Conservation (phyloP, 2,329 filamentous ascomycete species). For the Didymella pinodella region DNA sequence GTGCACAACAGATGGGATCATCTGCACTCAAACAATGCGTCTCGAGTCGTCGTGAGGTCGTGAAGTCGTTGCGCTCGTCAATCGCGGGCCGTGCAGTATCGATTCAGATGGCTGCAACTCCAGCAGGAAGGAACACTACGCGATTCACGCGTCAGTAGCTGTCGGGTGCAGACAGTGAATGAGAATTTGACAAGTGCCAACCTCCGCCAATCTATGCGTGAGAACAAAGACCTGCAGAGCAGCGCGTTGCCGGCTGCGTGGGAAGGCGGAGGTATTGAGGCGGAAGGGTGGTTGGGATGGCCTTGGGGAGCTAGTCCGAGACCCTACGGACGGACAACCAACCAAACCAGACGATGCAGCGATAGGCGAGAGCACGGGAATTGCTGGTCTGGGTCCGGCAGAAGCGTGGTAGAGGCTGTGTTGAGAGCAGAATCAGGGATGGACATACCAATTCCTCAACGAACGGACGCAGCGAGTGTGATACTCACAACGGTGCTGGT, state of each 20-base stretch:
- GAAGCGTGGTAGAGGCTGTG: slow-evolving; percentile 13
- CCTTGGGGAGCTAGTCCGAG: slow-evolving; percentile 46
- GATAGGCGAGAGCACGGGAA: slow-evolving; percentile 52
- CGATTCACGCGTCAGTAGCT: slow-evolving; percentile 37
- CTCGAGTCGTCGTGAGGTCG: slow-evolving; percentile 39
- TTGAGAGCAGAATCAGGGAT: not conserved
- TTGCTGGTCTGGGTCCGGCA: slow-evolving; percentile 36
- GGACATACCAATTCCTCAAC: slow-evolving; percentile 40
- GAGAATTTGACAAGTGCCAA: slow-evolving; percentile 21
- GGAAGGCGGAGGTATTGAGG: slow-evolving; percentile 50
- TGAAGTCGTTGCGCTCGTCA: slow-evolving; percentile 46
- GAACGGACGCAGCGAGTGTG: slow-evolving; percentile 33
- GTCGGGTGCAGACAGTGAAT: slow-evolving; percentile 18
- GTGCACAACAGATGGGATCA: slow-evolving; percentile 26
- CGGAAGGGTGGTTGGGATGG: slow-evolving; percentile 54
- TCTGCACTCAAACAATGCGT: slow-evolving; percentile 31
- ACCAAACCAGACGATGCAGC: slow-evolving; percentile 44
- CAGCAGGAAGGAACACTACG: slow-evolving; percentile 38
- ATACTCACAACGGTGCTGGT: slow-evolving; percentile 26
- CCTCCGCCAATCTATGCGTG: slow-evolving; percentile 35
- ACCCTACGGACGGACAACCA: slow-evolving; percentile 17
- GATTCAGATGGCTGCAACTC: slow-evolving; percentile 39
- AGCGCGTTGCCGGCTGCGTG: slow-evolving; percentile 39
- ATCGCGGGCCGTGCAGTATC: slow-evolving; percentile 44
- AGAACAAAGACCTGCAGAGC: slow-evolving; percentile 33